phyloP scores from a whole-genome alignment of 2,329 filamentous ascomycete genomes.

The Aurifilum marmelostoma region DNA sequence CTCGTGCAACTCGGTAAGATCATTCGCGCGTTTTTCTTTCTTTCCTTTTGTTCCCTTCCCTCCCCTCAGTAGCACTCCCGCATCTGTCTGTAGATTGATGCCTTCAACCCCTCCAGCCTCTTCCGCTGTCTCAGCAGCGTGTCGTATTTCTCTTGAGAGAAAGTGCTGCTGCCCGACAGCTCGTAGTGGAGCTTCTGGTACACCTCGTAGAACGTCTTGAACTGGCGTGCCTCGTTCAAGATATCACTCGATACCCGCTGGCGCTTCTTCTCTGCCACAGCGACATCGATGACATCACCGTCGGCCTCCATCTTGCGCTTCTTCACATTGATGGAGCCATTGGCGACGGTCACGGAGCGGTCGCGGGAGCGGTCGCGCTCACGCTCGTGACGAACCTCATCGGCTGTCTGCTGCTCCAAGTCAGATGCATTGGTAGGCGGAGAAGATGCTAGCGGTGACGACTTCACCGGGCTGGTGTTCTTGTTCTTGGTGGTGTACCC shows the following conservation, averaged over 20 bases:
- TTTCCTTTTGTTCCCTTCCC: not conserved
- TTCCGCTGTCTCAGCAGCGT: constrained; percentile 58
- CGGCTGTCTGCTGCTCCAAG: constrained; percentile 49
- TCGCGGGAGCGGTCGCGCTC: constrained; percentile 31
- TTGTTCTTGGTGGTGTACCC: constrained; percentile 50
- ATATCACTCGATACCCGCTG: constrained; percentile 51
- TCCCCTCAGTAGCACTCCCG: constrained; percentile 39
- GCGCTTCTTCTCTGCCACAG: constrained; percentile 43
- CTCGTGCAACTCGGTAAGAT: constrained; percentile 8
- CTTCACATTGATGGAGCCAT: constrained; percentile 34
- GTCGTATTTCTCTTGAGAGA: constrained; percentile 54
- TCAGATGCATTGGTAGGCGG: constrained; percentile 69
- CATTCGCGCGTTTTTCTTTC: constrained; percentile 8
- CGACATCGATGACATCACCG: constrained; percentile 33
- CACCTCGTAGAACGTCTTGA: constrained; percentile 59
- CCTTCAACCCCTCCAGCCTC: constrained; percentile 60
- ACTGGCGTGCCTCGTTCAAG: constrained; percentile 56
- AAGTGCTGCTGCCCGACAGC: constrained; percentile 53
- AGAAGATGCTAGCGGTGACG: constrained; percentile 67
- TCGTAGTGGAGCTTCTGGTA: constrained; percentile 62
- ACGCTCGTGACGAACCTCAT: constrained; percentile 28
- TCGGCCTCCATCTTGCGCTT: constrained; percentile 33
- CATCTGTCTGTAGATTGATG: constrained; percentile 52
- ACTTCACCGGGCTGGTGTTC: constrained; percentile 63
- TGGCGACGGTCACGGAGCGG: constrained; percentile 33